Percentiles rank a stretch among this genome's conserved stretches.
These are phyloP conservation scores for Aspergillus sp. DNA, from an alignment of 2,329 filamentous ascomycete genomes.

Conservation along the genomic window DNA sequence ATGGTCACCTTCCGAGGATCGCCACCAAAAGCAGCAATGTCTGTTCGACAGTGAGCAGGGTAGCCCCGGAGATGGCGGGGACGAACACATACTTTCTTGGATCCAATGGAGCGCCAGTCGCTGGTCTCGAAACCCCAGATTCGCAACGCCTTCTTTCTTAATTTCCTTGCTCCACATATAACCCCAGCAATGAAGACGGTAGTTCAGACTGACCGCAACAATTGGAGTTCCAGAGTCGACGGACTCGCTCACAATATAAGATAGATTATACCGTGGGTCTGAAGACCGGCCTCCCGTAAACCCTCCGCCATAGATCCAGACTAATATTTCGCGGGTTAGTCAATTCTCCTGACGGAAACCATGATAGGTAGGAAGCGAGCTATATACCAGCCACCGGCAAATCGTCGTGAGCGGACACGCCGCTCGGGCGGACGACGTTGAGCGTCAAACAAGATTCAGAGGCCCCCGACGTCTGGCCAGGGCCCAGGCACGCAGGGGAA, in stretches of 20 bases:
- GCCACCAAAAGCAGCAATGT: constrained; percentile 15
- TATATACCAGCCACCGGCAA: no score
- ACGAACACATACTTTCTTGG: constrained; percentile 7
- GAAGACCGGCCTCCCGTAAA: constrained; percentile 38
- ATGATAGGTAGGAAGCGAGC: background rate
- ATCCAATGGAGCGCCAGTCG: constrained; percentile 14
- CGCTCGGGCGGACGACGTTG: constrained; percentile 19
- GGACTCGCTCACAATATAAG: constrained; percentile 54
- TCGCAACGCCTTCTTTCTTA: constrained; percentile 21
- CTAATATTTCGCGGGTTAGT: background rate
- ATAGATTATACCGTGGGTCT: constrained; percentile 52
- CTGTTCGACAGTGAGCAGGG: no score
- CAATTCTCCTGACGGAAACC: constrained; percentile 11
- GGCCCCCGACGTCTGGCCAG: constrained; percentile 5
- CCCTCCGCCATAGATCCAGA: constrained; percentile 37
- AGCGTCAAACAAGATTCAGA: constrained; percentile 21
- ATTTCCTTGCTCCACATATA: constrained; percentile 43
- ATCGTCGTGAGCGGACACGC: background rate
- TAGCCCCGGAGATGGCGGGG: no score
- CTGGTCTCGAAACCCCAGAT: constrained; percentile 35
- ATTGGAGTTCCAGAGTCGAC: constrained; percentile 49
- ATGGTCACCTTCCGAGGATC: constrained; percentile 14
- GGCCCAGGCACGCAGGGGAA: constrained; percentile 1
- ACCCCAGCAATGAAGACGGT: constrained; percentile 50
- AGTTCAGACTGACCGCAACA: constrained; percentile 52